Evolutionary conservation across 805 yeast genomes (phyloP), one percentile per base, ranked within the genome.

Genomic region (Metschnikowia vanudenii): DNA sequence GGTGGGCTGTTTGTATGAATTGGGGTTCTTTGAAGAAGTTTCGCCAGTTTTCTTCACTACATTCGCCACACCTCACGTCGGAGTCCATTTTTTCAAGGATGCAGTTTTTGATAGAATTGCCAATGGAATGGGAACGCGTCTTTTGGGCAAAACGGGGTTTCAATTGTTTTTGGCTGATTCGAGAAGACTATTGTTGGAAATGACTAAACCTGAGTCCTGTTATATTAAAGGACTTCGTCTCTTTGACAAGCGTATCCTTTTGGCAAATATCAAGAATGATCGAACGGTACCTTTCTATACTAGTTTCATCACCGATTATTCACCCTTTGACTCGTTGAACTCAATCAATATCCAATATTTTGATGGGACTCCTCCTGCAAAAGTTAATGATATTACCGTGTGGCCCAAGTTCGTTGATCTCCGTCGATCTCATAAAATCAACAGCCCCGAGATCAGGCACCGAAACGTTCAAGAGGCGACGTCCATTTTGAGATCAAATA

Each of bases 261-360:
- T 89, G 46, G 90, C 96, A 9, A 91, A 92, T 65, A 76, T 84
- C 19, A 75, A 82, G 46, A 83, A 87, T 59, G 98, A 91, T 64
- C 74, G 97, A 49, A 80, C 96, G 0, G 98, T 91, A 7, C 84
- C 92, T 13, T 92, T 89, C 63, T 87, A 81, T 67, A 88, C 97
- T 0, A 75, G 96, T 0, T 90, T 74, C 63, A 84, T 92, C 47
- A 75, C 92, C 3, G 75, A 82, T 26, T 77, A 75, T 49, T 81
- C 87, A 45, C 96, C 96, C 1, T 90, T 89, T 61, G 82, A 81
- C 30, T 67, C 70, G 39, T 76, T 79, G 75, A 75, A 75, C 39
- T 59, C 60, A 16, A 61, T 78, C 41, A 74, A 72, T 35, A 68
- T 81, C 46, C 69, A 71, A 29, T 82, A 71, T 56, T 67, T 82